Percentiles rank a stretch among this genome's conserved stretches.
Evolutionary conservation across 768 basidiomycete genomes (phyloP).

Genomic region (Termitomyces bulborhizus): DNA sequence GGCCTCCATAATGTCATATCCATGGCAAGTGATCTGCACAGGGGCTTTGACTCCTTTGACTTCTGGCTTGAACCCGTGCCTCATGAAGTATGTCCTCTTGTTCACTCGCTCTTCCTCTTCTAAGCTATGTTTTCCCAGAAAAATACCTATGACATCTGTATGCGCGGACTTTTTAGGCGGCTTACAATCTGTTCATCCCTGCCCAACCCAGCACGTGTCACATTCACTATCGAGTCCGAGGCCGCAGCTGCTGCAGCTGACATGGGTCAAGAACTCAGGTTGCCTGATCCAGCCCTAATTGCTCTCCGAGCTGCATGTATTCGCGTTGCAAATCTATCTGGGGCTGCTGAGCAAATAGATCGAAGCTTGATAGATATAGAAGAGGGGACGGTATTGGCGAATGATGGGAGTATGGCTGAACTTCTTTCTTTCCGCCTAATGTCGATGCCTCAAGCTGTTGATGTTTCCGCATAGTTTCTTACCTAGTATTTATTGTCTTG

Average conservation of each 20-base stretch:
- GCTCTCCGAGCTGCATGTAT: slow-evolving; percentile 24
- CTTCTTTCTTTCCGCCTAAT: too few relatives aligned
- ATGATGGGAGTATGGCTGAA: too few relatives aligned
- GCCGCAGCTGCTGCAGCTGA: not conserved
- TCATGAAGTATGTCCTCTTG: not conserved
- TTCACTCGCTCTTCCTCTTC: not conserved
- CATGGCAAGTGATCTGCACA: slow-evolving; percentile 13
- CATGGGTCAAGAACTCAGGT: not conserved
- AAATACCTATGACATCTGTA: not conserved
- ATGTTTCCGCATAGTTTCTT: too few relatives aligned
- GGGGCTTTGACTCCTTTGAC: slow-evolving; percentile 18
- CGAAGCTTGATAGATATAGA: too few relatives aligned
- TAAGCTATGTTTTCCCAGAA: not conserved
- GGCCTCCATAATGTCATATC: slow-evolving; percentile 27
- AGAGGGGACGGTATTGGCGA: too few relatives aligned
- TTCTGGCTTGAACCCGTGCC: slow-evolving; percentile 18
- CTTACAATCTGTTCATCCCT: too few relatives aligned
- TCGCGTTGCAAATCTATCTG: too few relatives aligned
- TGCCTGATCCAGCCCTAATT: not conserved
- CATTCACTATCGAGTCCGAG: not conserved
- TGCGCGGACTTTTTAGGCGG: too few relatives aligned
- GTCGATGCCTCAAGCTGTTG: too few relatives aligned
- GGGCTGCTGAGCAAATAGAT: too few relatives aligned
- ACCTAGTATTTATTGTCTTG: too few relatives aligned
- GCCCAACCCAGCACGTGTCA: not conserved